These are phyloP conservation scores for Cladophialophora carrionii DNA, from an alignment of 2,329 filamentous ascomycete species.

Conservation along the genomic window DNA sequence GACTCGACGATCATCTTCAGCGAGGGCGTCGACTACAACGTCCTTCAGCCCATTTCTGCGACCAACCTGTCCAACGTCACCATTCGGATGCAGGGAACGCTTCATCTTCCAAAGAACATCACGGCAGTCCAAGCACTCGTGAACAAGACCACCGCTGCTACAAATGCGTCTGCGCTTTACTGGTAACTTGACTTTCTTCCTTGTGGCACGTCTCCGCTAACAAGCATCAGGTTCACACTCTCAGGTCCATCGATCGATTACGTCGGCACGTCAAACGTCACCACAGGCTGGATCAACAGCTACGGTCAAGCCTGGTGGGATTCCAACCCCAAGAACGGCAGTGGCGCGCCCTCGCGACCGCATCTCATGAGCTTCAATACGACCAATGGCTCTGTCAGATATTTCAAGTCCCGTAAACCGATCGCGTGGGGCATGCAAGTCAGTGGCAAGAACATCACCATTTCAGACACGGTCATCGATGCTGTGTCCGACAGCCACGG, in stretches of 20 bases:
- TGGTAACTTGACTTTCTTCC: conserved; percentile 43
- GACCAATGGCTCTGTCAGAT: conserved; percentile 44
- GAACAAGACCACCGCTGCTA: conserved; percentile 40
- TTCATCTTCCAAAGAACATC: conserved; percentile 50
- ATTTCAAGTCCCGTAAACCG: conserved; percentile 51
- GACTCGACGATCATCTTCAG: conserved; percentile 46
- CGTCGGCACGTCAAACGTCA: conserved; percentile 44
- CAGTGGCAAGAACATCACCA: conserved; percentile 47
- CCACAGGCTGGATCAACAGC: conserved; percentile 52
- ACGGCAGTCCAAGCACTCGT: conserved; percentile 46
- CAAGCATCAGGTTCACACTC: conserved; percentile 36
- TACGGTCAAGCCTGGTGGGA: conserved; percentile 55
- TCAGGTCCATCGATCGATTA: conserved; percentile 43
- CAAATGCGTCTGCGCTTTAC: conserved; percentile 40
- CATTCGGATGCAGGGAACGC: conserved; percentile 50
- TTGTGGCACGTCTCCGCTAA: background rate
- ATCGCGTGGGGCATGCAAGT: conserved; percentile 51
- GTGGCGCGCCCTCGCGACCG: conserved; percentile 47
- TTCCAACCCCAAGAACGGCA: conserved; percentile 46
- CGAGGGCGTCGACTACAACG: conserved; percentile 50
- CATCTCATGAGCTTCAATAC: conserved; percentile 49
- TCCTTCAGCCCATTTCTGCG: conserved; percentile 47
- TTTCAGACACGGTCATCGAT: conserved; percentile 49
- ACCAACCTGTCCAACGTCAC: conserved; percentile 50
- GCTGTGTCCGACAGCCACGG: conserved; percentile 43